Evolutionary conservation across 768 basidiomycete species (phyloP), one percentile per base, ranked within the genome.

Genomic region (Lactarius evosmus): DNA sequence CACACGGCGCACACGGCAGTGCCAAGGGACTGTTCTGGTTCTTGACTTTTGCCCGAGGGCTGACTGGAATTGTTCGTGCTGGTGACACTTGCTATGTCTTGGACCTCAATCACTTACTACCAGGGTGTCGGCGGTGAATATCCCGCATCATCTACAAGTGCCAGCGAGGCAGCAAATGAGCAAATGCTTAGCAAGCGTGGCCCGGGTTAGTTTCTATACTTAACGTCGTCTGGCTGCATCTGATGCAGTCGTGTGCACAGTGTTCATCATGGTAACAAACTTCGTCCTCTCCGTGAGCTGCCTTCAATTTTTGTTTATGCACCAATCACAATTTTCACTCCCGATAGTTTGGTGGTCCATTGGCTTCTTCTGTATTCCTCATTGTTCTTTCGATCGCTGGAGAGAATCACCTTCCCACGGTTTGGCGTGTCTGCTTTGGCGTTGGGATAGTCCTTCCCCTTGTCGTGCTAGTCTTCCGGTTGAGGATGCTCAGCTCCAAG

Each of bases 61-160:
- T 89, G 36, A 87, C 86, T 29, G 87, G 87, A 22, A 74, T 87
- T 52, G 85, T 86, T 66, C 70, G 82, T 72, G 44, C 33, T 61
- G n/a, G 29, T 49, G 34, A 5, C 33, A 44, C 50, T 53, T n/a
- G 40, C 58, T 53, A n/a, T 29, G 30, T 7, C 27, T 29, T 33
- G 17, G 53, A 54, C 27, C 52, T 68, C 33, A 60, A 22, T 60
- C 8, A 16, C n/a, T 19, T 57, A 25, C 12, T 49, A 44, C 22
- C 60, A 86, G 80, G 88, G 88, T 63, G 87, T 88, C 14, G 88
- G 88, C 38, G 88, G 88, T 29, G 88, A 91, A 75, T 91, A 91
- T 72, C 88, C 89, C 0, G 86, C 86, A 7, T 87, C 85, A 7
- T 86, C 85, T 0, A 85, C 86, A 0, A 82, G 82, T 46, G 88